phyloP scores from a whole-genome alignment of 2,329 filamentous ascomycete genomes.

The Talaromyces marneffei region DNA sequence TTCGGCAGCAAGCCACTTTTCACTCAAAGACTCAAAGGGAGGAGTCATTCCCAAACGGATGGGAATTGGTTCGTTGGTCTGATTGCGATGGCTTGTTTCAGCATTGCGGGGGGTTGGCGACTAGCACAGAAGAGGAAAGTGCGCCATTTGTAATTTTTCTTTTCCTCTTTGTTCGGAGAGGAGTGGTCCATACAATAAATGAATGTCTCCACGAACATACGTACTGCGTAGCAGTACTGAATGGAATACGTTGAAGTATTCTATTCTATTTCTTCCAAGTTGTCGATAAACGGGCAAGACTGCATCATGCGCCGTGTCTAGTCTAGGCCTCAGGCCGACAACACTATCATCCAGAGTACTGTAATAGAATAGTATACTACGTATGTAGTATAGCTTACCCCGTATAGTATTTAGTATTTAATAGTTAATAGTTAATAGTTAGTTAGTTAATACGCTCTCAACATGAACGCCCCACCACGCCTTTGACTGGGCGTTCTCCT shows the following conservation, averaged over 20 bases:
- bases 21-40: background rate
- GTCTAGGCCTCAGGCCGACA: too few species aligned
- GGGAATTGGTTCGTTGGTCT: conserved; percentile 2
- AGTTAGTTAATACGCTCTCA: too few species aligned
- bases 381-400: too few species aligned
- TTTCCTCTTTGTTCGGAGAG: background rate
- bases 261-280: too few species aligned
- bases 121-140: background rate
- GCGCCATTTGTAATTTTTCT: background rate
- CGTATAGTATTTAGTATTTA: too few species aligned
- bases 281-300: too few species aligned
- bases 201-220: background rate
- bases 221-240: too few species aligned
- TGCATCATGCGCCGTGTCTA: too few species aligned
- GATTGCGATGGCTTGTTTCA: conserved; percentile 13
- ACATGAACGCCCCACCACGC: background rate
- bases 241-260: too few species aligned
- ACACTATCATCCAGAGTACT: too few species aligned
- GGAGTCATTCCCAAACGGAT: conserved; percentile 8
- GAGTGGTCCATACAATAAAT: background rate
- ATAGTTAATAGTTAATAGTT: too few species aligned
- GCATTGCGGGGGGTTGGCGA: conserved; percentile 9
- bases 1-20: background rate
- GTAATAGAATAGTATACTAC: too few species aligned
- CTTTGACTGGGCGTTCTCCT: background rate